Evolutionary conservation across 2,329 filamentous ascomycete species (phyloP).

Genomic region (Penicillium sp.): DNA sequence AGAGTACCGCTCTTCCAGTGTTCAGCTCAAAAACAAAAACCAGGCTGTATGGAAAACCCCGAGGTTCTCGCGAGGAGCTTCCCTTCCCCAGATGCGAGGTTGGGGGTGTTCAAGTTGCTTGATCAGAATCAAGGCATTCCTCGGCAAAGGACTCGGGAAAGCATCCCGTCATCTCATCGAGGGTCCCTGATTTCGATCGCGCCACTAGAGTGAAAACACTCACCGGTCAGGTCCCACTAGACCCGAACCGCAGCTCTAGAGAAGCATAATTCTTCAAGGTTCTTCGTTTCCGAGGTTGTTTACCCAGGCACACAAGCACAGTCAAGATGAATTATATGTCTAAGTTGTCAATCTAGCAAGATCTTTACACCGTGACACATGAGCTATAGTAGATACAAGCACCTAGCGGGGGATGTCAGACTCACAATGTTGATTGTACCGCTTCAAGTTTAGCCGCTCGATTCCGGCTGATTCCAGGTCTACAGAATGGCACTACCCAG

Average conservation of each 20-base stretch:
- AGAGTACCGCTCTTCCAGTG: not conserved
- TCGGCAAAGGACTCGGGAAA: not conserved
- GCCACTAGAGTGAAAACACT: conserved; percentile 23
- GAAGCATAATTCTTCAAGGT: not conserved
- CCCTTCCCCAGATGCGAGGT: conserved; percentile 5
- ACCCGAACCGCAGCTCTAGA: not conserved
- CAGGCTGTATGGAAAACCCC: not conserved
- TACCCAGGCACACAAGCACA: not conserved
- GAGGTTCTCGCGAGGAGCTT: not conserved
- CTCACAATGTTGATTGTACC: no score
- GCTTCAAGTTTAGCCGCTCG: not conserved
- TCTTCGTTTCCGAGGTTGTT: not conserved
- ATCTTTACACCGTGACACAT: no score
- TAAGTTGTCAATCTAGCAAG: no score
- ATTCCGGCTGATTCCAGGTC: not conserved
- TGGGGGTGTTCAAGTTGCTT: not conserved
- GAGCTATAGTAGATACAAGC: no score
- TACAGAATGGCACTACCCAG: no score
- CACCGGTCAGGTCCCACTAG: conserved; percentile 9
- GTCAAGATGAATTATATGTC: no score
- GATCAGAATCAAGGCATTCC: not conserved
- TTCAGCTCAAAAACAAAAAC: not conserved
- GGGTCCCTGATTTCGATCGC: conserved; percentile 7
- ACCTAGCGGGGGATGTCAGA: no score
- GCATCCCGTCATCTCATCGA: not conserved